phyloP scores from a whole-genome alignment of 495 filamentous ascomycete genomes.

The Eremomyces bilateralis region DNA sequence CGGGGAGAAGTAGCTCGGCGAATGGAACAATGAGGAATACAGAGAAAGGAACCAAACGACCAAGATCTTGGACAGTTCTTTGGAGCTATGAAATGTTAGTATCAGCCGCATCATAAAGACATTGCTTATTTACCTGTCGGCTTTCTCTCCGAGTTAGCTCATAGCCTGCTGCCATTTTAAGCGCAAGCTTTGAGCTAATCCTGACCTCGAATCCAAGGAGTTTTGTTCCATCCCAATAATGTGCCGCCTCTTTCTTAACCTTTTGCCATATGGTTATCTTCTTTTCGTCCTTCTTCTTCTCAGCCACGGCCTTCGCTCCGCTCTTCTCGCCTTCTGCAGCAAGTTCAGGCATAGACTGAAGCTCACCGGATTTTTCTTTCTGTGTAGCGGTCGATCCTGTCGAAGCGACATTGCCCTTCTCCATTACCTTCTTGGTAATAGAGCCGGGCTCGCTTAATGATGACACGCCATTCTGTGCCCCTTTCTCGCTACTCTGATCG shows the following conservation, averaged over 20 bases:
- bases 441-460: constrained; percentile 6
- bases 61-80: constrained; percentile 82
- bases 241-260: constrained; percentile 72
- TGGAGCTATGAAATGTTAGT: constrained; percentile 34
- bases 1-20: constrained; percentile 80
- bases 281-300: constrained; percentile 57
- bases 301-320: constrained; percentile 27
- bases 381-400: constrained; percentile 21
- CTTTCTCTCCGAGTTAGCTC: constrained; percentile 87
- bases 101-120: not conserved
- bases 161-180: constrained; percentile 97
- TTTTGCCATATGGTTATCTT: constrained; percentile 78
- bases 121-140: constrained; percentile 35
- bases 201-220: constrained; percentile 75
- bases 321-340: constrained; percentile 23
- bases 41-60: constrained; percentile 83
- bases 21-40: constrained; percentile 95
- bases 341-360: constrained; percentile 23
- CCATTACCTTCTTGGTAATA: not conserved
- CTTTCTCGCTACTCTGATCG: constrained; percentile 15
- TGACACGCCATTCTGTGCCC: constrained; percentile 13
- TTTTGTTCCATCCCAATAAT: constrained; percentile 99
- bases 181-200: constrained; percentile 72
- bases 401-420: constrained; percentile 8
- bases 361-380: constrained; percentile 25